phyloP scores from a whole-genome alignment of 192 early-diverging fungal species.

The Linnemannia schmuckeri region DNA sequence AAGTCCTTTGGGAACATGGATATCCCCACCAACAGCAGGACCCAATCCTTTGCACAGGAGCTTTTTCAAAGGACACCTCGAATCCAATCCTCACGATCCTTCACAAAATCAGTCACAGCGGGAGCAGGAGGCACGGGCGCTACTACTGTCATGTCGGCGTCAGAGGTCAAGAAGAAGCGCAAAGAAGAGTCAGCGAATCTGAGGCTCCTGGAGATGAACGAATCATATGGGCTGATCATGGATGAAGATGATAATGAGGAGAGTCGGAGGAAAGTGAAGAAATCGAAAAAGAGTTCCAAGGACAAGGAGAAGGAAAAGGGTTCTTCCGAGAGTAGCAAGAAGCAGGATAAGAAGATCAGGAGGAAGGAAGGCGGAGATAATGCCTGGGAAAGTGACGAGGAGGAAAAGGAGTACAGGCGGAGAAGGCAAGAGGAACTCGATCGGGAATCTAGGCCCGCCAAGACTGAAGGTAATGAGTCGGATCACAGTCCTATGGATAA shows the following conservation, averaged over 20 bases:
- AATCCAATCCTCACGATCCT: constrained; percentile 43
- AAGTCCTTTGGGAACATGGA: constrained; percentile 69
- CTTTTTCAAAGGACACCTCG: constrained; percentile 69
- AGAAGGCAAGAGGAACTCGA: constrained; percentile 50
- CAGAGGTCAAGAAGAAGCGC: constrained; percentile 50
- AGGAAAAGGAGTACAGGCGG: constrained; percentile 66
- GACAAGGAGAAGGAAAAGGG: constrained; percentile 45
- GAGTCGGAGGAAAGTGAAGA: constrained; percentile 21
- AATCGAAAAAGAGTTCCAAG: constrained; percentile 45
- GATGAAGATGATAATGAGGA: constrained; percentile 38
- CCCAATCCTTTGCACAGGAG: constrained; percentile 73
- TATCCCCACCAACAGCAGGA: constrained; percentile 67
- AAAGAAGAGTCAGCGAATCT: constrained; percentile 28
- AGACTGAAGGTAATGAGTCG: constrained; percentile 30
- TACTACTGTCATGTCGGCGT: constrained; percentile 10
- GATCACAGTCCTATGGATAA: neutral
- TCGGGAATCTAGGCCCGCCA: constrained; percentile 22
- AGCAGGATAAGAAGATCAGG: constrained; percentile 60
- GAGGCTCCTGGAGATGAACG: constrained; percentile 37
- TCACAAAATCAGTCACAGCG: constrained; percentile 2
- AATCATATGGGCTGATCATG: constrained; percentile 34
- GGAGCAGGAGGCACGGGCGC: constrained; percentile 15
- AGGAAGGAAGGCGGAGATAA: constrained; percentile 44
- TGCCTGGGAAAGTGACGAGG: constrained; percentile 70
- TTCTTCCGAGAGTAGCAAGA: constrained; percentile 8